Evolutionary conservation across 2,329 filamentous ascomycete species (phyloP).

Genomic region (Aureobasidium sp.): DNA sequence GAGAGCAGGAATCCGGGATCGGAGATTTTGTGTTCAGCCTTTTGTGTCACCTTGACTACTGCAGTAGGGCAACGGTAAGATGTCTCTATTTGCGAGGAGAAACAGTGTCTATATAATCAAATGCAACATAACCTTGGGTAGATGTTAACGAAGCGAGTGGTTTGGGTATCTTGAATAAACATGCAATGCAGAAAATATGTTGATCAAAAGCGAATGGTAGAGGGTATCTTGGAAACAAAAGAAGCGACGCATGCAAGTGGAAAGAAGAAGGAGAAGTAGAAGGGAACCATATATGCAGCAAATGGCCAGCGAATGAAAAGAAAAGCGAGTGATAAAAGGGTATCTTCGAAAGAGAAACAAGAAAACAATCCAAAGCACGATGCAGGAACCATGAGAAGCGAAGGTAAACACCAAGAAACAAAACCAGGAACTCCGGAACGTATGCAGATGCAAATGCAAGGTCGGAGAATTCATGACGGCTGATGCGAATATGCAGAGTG

Average conservation of each 20-base stretch:
- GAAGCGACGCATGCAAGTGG: not conserved
- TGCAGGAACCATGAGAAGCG: not conserved
- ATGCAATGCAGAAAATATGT: not conserved
- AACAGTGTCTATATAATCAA: not conserved
- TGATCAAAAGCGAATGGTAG: not conserved
- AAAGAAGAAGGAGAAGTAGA: not conserved
- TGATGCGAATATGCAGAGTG: not conserved
- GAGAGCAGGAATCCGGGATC: not conserved
- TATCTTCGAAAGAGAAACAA: not conserved
- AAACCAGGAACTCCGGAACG: not conserved
- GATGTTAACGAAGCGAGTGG: not conserved
- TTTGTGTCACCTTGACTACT: not conserved
- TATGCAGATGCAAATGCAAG: constrained; percentile 5
- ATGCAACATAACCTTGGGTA: not conserved
- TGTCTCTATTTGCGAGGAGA: not conserved
- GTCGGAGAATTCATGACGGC: not conserved
- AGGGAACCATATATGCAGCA: not conserved
- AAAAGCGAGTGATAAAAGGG: constrained; percentile 1
- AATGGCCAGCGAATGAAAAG: not conserved
- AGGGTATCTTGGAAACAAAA: not conserved
- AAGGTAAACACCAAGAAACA: not conserved
- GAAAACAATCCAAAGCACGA: not conserved
- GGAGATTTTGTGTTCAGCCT: constrained; percentile 3
- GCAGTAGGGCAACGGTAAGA: not conserved
- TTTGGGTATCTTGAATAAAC: not conserved